A percentile compares a stretch with the other conserved stretches of the same genome.
Evolutionary conservation across 1,284 basidiomycete species (phyloP).

Genomic region (Trichosporon faecale): DNA sequence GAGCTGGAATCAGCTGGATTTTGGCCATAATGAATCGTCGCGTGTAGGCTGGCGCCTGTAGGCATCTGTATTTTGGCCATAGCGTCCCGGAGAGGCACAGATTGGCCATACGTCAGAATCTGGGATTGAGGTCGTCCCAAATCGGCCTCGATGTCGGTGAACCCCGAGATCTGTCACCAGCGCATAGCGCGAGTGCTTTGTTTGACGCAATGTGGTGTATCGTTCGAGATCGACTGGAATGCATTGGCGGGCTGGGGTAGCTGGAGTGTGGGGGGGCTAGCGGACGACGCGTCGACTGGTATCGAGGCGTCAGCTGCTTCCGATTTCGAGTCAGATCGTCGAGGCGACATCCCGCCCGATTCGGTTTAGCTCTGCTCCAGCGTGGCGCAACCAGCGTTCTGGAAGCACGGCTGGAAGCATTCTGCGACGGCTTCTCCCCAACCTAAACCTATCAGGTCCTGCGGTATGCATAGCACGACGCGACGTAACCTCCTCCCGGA

Average conservation of each 20-base stretch:
- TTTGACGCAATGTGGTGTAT: neutral
- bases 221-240: neutral
- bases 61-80: neutral
- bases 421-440: neutral
- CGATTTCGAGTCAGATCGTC: neutral
- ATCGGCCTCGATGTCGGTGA: neutral
- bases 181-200: neutral
- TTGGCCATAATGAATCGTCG: neutral
- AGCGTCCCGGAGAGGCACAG: neutral
- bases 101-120: neutral
- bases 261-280: neutral
- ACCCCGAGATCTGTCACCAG: neutral
- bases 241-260: neutral
- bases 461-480: neutral
- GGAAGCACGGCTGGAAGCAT: neutral
- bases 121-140: neutral
- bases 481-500: neutral
- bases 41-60: neutral
- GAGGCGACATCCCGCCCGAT: neutral
- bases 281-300: neutral
- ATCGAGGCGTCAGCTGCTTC: too few relatives aligned
- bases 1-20: neutral
- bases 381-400: neutral
- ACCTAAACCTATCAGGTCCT: neutral
- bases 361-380: neutral